Conservation (phyloP, 768 basidiomycete species). For the Boletus rex-veris region DNA sequence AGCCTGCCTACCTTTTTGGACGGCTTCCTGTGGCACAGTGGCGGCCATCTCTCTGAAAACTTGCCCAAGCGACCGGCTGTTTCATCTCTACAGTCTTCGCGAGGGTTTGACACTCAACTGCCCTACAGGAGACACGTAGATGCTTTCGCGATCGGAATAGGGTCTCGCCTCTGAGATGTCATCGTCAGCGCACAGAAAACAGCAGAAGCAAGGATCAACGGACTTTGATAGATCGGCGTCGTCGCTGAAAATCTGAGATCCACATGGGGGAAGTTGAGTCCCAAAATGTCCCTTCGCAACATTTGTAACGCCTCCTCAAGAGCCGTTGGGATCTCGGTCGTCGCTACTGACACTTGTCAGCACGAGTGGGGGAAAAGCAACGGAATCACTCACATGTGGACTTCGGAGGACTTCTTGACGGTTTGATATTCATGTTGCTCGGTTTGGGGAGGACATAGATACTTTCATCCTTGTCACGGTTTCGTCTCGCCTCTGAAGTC, state of each 20-base stretch:
- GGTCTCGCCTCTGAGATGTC: conserved; percentile 1
- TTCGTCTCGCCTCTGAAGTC: background rate
- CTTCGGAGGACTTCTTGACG: background rate
- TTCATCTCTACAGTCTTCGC: conserved; percentile 15
- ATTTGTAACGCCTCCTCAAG: background rate
- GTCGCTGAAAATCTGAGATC: background rate
- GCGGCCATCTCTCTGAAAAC: background rate
- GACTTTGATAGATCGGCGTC: conserved; percentile 3
- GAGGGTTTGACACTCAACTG: conserved; percentile 11
- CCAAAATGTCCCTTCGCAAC: background rate
- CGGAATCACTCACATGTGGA: conserved; percentile 8
- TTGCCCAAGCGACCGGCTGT: background rate
- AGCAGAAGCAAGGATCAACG: background rate
- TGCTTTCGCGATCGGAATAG: background rate
- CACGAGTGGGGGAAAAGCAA: too few species aligned
- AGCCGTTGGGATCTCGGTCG: background rate
- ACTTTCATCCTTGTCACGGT: background rate
- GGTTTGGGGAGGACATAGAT: background rate
- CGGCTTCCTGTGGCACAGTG: background rate
- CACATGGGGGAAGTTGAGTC: too few species aligned
- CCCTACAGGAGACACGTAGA: conserved; percentile 10
- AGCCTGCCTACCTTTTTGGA: background rate
- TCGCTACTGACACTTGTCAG: conserved; percentile 3
- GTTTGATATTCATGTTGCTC: background rate
- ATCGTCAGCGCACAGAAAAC: background rate